These are phyloP conservation scores for Neonectria faginata DNA, from an alignment of 2,329 filamentous ascomycete genomes.

Conservation along the genomic window DNA sequence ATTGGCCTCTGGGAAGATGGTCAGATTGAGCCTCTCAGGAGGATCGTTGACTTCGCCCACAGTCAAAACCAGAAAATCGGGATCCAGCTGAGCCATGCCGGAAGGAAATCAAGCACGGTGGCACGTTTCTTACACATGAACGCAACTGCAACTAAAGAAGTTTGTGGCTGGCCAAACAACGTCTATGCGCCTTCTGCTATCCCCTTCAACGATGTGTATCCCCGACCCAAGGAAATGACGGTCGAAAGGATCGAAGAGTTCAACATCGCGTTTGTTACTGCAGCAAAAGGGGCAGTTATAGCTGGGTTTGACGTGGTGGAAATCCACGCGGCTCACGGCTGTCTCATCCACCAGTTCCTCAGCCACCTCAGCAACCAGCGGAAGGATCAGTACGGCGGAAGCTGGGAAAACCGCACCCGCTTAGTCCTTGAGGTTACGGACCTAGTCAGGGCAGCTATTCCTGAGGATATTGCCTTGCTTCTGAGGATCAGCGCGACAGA, in stretches of 20 bases:
- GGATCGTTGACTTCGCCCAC: conserved; percentile 17
- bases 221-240: conserved; percentile 73
- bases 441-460: conserved; percentile 70
- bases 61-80: conserved; percentile 10
- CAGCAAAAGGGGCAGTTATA: conserved; percentile 63
- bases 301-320: conserved; percentile 76
- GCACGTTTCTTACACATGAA: conserved; percentile 17
- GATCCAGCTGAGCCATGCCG: conserved; percentile 16
- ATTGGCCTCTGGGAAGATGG: conserved; percentile 17
- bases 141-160: conserved; percentile 11
- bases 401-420: conserved; percentile 77
- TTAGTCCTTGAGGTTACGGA: conserved; percentile 76
- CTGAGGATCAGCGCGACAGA: conserved; percentile 79
- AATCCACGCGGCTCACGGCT: conserved; percentile 85
- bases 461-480: conserved; percentile 76
- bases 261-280: conserved; percentile 69
- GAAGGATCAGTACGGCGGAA: conserved; percentile 74
- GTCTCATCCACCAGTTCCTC: conserved; percentile 77
- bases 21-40: conserved; percentile 4
- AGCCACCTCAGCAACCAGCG: conserved; percentile 76
- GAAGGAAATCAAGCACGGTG: conserved; percentile 16
- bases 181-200: conserved; percentile 42
- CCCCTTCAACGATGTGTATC: conserved; percentile 69
- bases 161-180: conserved; percentile 14
- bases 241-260: conserved; percentile 71